phyloP scores from a whole-genome alignment of 345 rosid species.

The Brassica cretica region DNA sequence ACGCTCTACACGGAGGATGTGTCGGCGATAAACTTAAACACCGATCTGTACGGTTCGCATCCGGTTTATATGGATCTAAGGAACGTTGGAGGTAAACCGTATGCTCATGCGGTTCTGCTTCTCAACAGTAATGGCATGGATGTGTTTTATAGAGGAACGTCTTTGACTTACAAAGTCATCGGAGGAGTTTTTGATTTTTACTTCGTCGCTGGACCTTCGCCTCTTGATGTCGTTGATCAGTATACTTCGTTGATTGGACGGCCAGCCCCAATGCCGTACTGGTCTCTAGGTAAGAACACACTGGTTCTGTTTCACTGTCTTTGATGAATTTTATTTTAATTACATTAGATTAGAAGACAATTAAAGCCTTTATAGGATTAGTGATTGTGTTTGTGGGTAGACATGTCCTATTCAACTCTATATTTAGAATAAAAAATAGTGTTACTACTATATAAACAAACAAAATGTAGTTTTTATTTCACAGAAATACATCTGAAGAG shows the following conservation, averaged over 20 bases:
- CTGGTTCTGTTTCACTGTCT: neutral
- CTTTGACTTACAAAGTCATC: conserved; percentile 84
- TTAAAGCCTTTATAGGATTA: neutral
- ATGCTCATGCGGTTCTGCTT: conserved; percentile 76
- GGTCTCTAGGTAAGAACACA: neutral
- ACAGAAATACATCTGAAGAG: neutral
- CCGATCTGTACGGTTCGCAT: conserved; percentile 91
- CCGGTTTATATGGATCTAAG: conserved; percentile 97
- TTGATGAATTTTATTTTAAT: neutral
- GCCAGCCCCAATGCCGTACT: neutral
- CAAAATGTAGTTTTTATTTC: too few relatives aligned
- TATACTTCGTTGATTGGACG: neutral
- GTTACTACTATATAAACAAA: neutral
- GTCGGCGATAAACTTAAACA: conserved; percentile 80
- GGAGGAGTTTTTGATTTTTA: conserved; percentile 95
- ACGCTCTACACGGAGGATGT: conserved; percentile 83
- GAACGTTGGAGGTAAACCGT: conserved; percentile 61
- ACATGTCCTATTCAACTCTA: neutral
- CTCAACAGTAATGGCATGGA: conserved; percentile 98
- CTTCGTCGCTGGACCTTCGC: conserved; percentile 58
- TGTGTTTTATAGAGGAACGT: conserved; percentile 76
- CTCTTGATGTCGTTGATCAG: neutral
- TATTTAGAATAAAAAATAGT: neutral
- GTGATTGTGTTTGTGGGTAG: neutral
- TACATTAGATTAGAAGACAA: neutral